Conservation (phyloP, 179 eudicot species). For the Dionaea muscipula region DNA sequence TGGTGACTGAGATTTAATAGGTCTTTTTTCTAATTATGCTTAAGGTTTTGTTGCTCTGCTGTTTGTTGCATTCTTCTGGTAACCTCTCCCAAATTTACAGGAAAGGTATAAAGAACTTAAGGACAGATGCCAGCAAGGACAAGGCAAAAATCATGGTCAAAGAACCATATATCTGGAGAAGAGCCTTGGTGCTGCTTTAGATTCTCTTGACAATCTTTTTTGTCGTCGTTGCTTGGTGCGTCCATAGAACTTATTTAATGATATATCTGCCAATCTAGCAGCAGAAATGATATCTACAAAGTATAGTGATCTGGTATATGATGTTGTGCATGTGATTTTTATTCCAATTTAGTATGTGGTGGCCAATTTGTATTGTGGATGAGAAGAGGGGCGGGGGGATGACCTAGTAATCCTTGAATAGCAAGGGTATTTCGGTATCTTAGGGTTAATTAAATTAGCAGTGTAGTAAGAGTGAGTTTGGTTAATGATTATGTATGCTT, state of each 20-base stretch:
- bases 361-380: too few relatives aligned
- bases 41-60: too few relatives aligned
- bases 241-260: not conserved
- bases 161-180: constrained; percentile 36
- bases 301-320: too few relatives aligned
- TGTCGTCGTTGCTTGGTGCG: constrained; percentile 96
- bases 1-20: not conserved
- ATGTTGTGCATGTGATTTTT: too few relatives aligned
- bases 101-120: constrained; percentile 51
- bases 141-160: constrained; percentile 16
- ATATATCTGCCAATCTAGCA: not conserved
- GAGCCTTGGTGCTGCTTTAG: constrained; percentile 64
- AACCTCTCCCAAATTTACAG: constrained; percentile 27
- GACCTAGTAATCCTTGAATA: too few relatives aligned
- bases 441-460: too few relatives aligned
- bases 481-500: too few relatives aligned
- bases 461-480: too few relatives aligned
- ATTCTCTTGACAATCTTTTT: constrained; percentile 82
- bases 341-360: too few relatives aligned
- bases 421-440: too few relatives aligned
- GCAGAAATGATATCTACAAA: not conserved
- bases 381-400: too few relatives aligned
- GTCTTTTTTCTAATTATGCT: too few relatives aligned
- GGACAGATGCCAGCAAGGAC: constrained; percentile 25
- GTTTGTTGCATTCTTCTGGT: not conserved